These are phyloP conservation scores for Debaryomycetaceae sp. DNA, from an alignment of 1,139 yeast species.

Conservation along the genomic window DNA sequence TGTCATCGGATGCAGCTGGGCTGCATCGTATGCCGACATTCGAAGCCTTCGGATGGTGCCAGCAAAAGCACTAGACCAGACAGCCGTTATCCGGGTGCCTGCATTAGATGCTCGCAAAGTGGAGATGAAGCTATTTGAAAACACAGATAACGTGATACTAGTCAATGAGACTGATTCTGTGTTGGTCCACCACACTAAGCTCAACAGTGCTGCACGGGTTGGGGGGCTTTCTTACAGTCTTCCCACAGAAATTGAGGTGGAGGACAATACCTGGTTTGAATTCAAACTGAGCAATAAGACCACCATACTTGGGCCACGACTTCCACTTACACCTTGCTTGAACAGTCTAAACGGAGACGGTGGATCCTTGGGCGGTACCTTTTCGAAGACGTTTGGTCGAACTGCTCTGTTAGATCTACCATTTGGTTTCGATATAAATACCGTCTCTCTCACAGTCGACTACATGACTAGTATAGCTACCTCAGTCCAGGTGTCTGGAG, in stretches of 20 bases:
- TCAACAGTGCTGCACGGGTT: slow-evolving; percentile 14
- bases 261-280: slow-evolving; percentile 14
- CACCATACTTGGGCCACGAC: slow-evolving; percentile 9
- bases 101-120: slow-evolving; percentile 1
- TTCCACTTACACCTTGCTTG: slow-evolving; percentile 19
- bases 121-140: slow-evolving; percentile 5
- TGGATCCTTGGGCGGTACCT: slow-evolving; percentile 14
- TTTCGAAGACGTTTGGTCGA: slow-evolving; percentile 13
- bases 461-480: slow-evolving; percentile 6
- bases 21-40: not conserved
- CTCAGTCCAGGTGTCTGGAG: slow-evolving; percentile 9
- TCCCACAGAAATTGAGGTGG: slow-evolving; percentile 4
- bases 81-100: slow-evolving; percentile 4
- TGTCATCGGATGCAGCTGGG: not conserved
- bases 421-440: slow-evolving; percentile 6
- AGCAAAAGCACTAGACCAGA: slow-evolving; percentile 5
- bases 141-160: slow-evolving; percentile 11
- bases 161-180: slow-evolving; percentile 10
- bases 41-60: slow-evolving; percentile 6
- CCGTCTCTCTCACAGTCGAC: slow-evolving; percentile 4
- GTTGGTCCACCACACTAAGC: slow-evolving; percentile 14
- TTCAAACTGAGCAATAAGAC: slow-evolving; percentile 5
- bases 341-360: slow-evolving; percentile 18
- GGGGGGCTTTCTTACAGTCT: slow-evolving; percentile 11
- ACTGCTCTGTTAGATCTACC: slow-evolving; percentile 13